These are phyloP conservation scores for Cudoniella acicularis DNA, from an alignment of 495 filamentous ascomycete species.

Conservation along the genomic window DNA sequence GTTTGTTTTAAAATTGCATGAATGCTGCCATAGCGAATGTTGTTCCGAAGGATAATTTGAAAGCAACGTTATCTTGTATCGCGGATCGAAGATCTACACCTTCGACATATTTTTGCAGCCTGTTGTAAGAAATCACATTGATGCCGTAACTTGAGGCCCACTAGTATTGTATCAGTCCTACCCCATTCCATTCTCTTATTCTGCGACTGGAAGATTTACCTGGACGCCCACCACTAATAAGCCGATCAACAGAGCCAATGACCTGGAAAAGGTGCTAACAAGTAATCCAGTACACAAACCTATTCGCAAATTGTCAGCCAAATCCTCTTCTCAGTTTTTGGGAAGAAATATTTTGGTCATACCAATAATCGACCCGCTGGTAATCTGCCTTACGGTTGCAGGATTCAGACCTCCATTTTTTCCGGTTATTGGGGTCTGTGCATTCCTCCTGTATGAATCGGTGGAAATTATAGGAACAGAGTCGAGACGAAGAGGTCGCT, in stretches of 20 bases:
- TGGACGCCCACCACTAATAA: slow-evolving; percentile 66
- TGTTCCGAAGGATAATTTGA: slow-evolving; percentile 74
- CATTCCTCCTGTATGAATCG: slow-evolving; percentile 17
- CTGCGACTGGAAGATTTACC: slow-evolving; percentile 39
- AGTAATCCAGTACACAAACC: slow-evolving; percentile 67
- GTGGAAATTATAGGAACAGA: slow-evolving; percentile 8
- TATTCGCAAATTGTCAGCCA: slow-evolving; percentile 19
- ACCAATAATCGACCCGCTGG: slow-evolving; percentile 65
- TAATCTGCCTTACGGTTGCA: slow-evolving; percentile 61
- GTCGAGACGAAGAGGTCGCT: slow-evolving; percentile 32
- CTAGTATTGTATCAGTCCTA: slow-evolving; percentile 34
- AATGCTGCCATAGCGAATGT: slow-evolving; percentile 79
- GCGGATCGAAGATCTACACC: slow-evolving; percentile 53
- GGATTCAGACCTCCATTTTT: slow-evolving; percentile 40
- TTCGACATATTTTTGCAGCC: slow-evolving; percentile 57
- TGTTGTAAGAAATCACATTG: slow-evolving; percentile 59
- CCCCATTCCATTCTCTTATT: background rate
- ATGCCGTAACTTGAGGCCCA: slow-evolving; percentile 71
- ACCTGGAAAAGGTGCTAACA: slow-evolving; percentile 70
- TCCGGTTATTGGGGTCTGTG: slow-evolving; percentile 25
- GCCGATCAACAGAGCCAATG: slow-evolving; percentile 68
- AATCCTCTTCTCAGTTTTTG: background rate
- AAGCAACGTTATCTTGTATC: slow-evolving; percentile 63
- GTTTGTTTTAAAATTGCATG: slow-evolving; percentile 49
- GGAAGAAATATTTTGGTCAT: too few species aligned